Evolutionary conservation across 2,329 filamentous ascomycete species (phyloP), one percentile per base, ranked within the genome.

Genomic region (Fusarium fracticaudum): DNA sequence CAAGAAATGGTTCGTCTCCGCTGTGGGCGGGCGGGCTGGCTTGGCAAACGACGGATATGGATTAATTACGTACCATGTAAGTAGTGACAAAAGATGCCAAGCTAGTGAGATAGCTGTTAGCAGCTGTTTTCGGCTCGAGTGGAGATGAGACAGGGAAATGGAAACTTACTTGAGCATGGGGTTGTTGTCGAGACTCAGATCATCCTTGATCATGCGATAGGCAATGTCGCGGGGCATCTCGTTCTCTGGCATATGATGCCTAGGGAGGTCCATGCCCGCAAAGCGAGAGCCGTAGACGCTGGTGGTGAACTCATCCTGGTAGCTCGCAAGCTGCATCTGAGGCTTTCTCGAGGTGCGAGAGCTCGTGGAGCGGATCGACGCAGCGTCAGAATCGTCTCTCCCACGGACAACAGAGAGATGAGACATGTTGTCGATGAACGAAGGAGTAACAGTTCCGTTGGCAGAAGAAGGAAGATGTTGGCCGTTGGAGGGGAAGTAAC

Each of bases 201-300:
- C 94, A 82, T 98, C 96, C 86, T 94, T 96, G 87, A 98, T 98
- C 93, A 98, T 93, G 55, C 95, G 92, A 83, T 98, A 98, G n/a
- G 96, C 96, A 60, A 98, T 90, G 76, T 97, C 93, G 77, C 90
- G 91, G 50, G 96, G 96, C 95, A 98, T 98, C 84, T 97, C 94
- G 26, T 85, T 79, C 78, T 98, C 94, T 3, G 96, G 95, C 90
- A 98, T 98, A 85, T 95, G 92, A 80, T 93, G 87, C 80, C 89
- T 90, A 35, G 95, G 95, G 47, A 98, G 87, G 79, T 97, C 94
- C 80, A 93, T 86, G 38, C 90, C 89, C 29, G 96, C 96, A 81
- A 94, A 98, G 73, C 88, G 90, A 72, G 93, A 95, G 80, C 95
- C 96, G 81, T 98, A 98, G 78, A 98, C 94, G 73, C 92, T 95